phyloP scores from a whole-genome alignment of 139 green algal species.

The Chlorella sp. region DNA sequence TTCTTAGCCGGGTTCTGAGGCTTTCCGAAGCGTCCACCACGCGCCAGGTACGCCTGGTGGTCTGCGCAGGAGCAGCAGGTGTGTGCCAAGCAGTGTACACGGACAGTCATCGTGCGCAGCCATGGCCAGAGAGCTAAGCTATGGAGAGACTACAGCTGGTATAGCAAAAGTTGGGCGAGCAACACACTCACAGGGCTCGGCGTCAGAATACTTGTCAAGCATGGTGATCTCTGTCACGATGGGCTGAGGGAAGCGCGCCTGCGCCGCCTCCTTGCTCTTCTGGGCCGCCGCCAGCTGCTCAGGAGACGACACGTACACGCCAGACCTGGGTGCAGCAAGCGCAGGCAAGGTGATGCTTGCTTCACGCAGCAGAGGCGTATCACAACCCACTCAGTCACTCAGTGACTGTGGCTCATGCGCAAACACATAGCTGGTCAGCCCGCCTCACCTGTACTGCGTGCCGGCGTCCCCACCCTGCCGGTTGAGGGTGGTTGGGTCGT shows the following conservation, averaged over 20 bases:
- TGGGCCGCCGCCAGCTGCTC: slow-evolving; percentile 46
- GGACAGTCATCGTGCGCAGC: not conserved
- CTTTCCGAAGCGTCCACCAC: slow-evolving; percentile 46
- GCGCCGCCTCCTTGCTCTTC: slow-evolving; percentile 11
- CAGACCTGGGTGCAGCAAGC: too few relatives aligned
- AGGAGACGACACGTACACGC: slow-evolving; percentile 61
- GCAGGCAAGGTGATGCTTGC: too few relatives aligned
- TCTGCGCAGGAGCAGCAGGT: not conserved
- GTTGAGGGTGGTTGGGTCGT: slow-evolving; percentile 77
- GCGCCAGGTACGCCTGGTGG: slow-evolving; percentile 62
- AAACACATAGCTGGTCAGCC: too few relatives aligned
- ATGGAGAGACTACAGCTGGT: not conserved
- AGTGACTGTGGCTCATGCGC: too few relatives aligned
- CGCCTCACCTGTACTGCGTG: slow-evolving; percentile 61
- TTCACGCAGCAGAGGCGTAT: too few relatives aligned
- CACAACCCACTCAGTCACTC: too few relatives aligned
- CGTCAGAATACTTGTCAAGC: not conserved
- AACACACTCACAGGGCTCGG: not conserved
- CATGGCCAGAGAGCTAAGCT: not conserved
- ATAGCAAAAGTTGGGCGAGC: not conserved
- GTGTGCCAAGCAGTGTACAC: not conserved
- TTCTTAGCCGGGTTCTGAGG: slow-evolving; percentile 58
- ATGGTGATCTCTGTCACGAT: slow-evolving; percentile 1
- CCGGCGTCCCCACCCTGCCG: slow-evolving; percentile 69
- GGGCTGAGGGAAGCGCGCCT: slow-evolving; percentile 1